Conservation (phyloP, 345 rosid species). For the Capsella bursapastoris region DNA sequence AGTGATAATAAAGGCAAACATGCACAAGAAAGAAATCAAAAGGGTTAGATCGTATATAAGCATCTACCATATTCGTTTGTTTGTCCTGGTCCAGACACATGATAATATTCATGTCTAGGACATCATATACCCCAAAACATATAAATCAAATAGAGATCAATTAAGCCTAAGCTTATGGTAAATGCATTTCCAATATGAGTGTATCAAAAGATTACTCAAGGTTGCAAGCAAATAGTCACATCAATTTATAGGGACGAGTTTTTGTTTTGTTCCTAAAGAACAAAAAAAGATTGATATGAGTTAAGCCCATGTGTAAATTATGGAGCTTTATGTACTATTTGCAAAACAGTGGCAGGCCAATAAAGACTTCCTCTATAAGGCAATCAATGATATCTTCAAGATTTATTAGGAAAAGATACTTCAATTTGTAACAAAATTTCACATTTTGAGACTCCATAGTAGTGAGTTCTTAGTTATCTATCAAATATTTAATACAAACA, state of each 20-base stretch:
- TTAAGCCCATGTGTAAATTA: conserved; percentile 37
- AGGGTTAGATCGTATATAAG: conserved; percentile 30
- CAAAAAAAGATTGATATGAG: conserved; percentile 16
- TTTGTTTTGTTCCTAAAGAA: conserved; percentile 38
- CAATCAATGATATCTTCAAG: conserved; percentile 26
- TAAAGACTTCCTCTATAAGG: conserved; percentile 25
- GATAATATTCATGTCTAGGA: conserved; percentile 14
- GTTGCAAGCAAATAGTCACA: conserved; percentile 17
- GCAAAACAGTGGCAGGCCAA: conserved; percentile 20
- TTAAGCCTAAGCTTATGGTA: conserved; percentile 10
- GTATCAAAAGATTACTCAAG: conserved; percentile 7
- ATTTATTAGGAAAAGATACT: neutral
- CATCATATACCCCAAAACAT: conserved; percentile 12
- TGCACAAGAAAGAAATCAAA: conserved; percentile 20
- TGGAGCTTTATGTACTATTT: conserved; percentile 26
- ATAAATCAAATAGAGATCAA: conserved; percentile 5
- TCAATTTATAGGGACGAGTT: conserved; percentile 12
- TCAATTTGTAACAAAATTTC: neutral
- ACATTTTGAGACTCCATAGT: neutral
- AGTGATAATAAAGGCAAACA: conserved; percentile 32
- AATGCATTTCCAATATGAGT: conserved; percentile 8
- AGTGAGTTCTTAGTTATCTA: neutral
- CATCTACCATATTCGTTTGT: conserved; percentile 30
- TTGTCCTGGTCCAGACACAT: conserved; percentile 36
- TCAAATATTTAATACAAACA: neutral